Evolutionary conservation across 768 basidiomycete genomes (phyloP).

Genomic region (Trametes coccinea): DNA sequence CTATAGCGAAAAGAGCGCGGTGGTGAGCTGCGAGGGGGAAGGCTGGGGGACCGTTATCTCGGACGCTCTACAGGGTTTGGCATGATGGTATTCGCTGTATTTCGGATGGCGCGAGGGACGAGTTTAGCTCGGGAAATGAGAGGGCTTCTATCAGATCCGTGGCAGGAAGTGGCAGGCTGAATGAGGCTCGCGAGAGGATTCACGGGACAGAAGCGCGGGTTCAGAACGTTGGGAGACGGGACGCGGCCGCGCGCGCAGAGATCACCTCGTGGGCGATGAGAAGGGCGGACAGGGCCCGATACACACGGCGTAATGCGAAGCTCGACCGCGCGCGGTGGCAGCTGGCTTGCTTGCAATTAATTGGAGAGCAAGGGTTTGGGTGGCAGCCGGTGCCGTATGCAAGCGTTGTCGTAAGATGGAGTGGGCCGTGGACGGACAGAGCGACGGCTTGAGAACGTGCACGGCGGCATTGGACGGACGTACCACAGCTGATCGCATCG

Average conservation of each 20-base stretch:
- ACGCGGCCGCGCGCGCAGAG: background rate
- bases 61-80: slow-evolving; percentile 18
- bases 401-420: slow-evolving; percentile 16
- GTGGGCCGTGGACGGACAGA: background rate
- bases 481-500: background rate
- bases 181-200: slow-evolving; percentile 7
- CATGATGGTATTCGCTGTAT: slow-evolving; percentile 24
- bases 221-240: too few species aligned
- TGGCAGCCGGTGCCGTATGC: too few species aligned
- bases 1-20: slow-evolving; percentile 25
- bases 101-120: slow-evolving; percentile 20
- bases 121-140: slow-evolving; percentile 25
- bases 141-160: slow-evolving; percentile 31
- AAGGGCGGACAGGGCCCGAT: slow-evolving; percentile 14
- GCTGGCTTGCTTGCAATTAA: too few species aligned
- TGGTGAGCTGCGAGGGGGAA: background rate
- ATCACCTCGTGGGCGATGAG: slow-evolving; percentile 31
- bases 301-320: slow-evolving; percentile 15
- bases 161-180: slow-evolving; percentile 18
- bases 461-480: slow-evolving; percentile 10
- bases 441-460: slow-evolving; percentile 17
- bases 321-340: background rate
- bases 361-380: too few species aligned
- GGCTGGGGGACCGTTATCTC: slow-evolving; percentile 21
- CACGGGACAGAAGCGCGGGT: slow-evolving; percentile 6